Evolutionary conservation across 2,329 filamentous ascomycete species (phyloP).

Genomic region (Aspergillus fumigatus): DNA sequence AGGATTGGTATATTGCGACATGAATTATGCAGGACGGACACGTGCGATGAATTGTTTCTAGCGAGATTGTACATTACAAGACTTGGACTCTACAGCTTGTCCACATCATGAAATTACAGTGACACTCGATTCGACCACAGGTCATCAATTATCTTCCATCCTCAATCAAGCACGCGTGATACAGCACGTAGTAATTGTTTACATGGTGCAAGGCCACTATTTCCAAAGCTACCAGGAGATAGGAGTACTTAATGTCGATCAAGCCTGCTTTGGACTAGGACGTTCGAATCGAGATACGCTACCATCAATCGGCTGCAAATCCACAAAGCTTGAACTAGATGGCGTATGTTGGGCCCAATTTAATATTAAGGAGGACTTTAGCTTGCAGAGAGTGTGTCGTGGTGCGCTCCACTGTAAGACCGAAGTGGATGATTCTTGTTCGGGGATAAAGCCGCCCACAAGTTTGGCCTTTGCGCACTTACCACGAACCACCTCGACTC

Average conservation of each 20-base stretch:
- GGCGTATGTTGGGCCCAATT: not conserved
- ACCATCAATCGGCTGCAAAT: not conserved
- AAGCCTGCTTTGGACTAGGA: not conserved
- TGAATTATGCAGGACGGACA: slow-evolving; percentile 1
- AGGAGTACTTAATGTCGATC: not conserved
- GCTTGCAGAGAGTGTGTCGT: not conserved
- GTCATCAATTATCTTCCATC: not conserved
- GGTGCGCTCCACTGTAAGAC: not conserved
- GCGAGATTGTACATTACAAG: not conserved
- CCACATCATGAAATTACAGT: not conserved
- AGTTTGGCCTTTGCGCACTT: too few relatives aligned
- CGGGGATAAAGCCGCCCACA: too few relatives aligned
- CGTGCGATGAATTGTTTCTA: not conserved
- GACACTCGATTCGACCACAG: not conserved
- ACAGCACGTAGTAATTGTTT: not conserved
- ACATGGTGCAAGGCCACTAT: not conserved
- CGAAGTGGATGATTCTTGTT: not conserved
- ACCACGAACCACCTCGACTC: too few relatives aligned
- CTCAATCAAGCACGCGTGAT: not conserved
- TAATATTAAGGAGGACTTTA: not conserved
- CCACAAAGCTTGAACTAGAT: not conserved
- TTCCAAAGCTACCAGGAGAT: not conserved
- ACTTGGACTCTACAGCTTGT: not conserved
- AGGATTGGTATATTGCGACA: slow-evolving; percentile 4
- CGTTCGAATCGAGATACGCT: not conserved